Base-by-base conservation (phyloP, 306 rosid species). In the Argentina anserina region DNA sequence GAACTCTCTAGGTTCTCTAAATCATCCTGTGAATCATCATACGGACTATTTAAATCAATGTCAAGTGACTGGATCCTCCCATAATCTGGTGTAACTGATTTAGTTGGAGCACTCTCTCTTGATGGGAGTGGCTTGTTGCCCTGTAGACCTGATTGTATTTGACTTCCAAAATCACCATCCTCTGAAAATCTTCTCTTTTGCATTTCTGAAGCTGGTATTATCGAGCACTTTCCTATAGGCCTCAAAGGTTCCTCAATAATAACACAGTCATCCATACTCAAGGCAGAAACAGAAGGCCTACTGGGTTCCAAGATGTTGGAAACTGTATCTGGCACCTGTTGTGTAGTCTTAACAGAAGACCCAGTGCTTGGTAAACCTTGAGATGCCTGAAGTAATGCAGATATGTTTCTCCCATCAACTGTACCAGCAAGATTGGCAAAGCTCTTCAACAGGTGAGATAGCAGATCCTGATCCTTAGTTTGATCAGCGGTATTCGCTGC, bases 11-110 rank as follows among this genome's bases (percentile, higher is more conserved):
- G 36, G 72, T 90, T 92, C 77, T 88, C 98, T 41, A 52, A 72
- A 53, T 90, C 90, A 72, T 90, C 98, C 73, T 90, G 97, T 45
- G 88, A 90, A 79, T 92, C 92, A 79, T 90, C 76, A n/a, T 86
- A 92, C 82, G 79, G 80, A 82, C 84, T 96, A 62, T 92, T 92
- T 85, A 90, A 85, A 84, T 92, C 94, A 71, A 92, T 90, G 69
- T 84, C 85, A 78, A 84, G 86, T 78, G 80, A 80, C 83, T 88
- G 91, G 77, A 78, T 76, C 74, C 84, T 92, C 55, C 88, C 91
- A 65, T 68, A 81, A 73, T 85, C 87, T 47, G 90, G 80, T 79
- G 78, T 85, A 82, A 89, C 97, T 70, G 92, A 82, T 81, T 76
- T 81, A 70, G 86, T 71, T 4, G 90, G 90, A 65, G 92, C 87